Evolutionary conservation across 169 alveolate genomes (phyloP), one percentile per base, ranked within the genome.

Genomic region (Plasmodium vivax): DNA sequence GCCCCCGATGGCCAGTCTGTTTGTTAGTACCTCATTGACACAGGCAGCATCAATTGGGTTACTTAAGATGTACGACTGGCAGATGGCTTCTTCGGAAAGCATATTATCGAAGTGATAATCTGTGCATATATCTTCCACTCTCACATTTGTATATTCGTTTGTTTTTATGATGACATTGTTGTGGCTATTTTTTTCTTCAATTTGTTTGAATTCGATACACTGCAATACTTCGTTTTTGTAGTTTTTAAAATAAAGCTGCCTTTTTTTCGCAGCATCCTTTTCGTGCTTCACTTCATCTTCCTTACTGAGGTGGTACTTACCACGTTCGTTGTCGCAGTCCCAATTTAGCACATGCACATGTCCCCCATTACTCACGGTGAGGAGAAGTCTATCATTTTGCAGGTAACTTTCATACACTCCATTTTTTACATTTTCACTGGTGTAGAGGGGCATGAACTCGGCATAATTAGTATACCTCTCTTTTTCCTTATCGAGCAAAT

Each of bases 1-100:
- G 3, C 97, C 97, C 3, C 96, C 97, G 30, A 96, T 73, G 45
- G 95, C 95, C 27, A 96, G 79, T 75, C 97, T 38, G 73, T 96
- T 95, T 43, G 94, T 88, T 92, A 96, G 43, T 79, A 96, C 45
- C 30, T 94, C 88, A 84, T 95, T 95, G 38, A 81, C 68, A 51
- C 82, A 41, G 12, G 94, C 97, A 12, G 95, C 95, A 23, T 92
- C 71, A 8, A 96, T 41, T 16, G 97, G 97, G 36, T 85, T 85
- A 62, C 87, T 93, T 71, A 94, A 85, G 27, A 95, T 95, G 82
- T 93, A 96, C 3, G 95, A 87, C 43, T 87, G 93, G 43, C 68
- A 75, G 38, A 87, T 77, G 36, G 45, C 81, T 75, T 45, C 80
- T 77, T 87, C 82, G 58, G 93, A 75, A 56, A 87, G 68, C 93